Evolutionary conservation across 257 asterid species (phyloP).

Genomic region (Rehmannia glutinosa): DNA sequence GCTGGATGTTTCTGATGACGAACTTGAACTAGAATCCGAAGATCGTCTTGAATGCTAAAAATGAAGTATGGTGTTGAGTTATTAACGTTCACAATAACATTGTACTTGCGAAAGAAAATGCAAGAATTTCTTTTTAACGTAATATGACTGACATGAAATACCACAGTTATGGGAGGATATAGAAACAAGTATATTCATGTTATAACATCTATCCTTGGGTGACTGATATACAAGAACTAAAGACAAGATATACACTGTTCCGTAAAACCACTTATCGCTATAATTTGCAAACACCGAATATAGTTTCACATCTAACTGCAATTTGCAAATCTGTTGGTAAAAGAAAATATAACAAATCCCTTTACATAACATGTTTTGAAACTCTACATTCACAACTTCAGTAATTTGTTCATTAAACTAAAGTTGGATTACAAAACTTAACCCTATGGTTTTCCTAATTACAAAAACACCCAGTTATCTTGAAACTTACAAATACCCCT

Average conservation of each 20-base stretch:
- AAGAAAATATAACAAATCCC: background rate
- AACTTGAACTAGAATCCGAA: constrained; percentile 65
- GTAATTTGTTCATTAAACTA: too few relatives aligned
- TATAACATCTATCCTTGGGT: too few relatives aligned
- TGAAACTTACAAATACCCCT: too few relatives aligned
- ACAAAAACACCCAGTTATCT: too few relatives aligned
- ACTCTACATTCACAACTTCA: background rate
- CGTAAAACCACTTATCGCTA: background rate
- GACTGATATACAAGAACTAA: background rate
- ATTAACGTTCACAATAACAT: background rate
- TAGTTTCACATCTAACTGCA: background rate
- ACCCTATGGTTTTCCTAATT: too few relatives aligned
- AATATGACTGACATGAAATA: background rate
- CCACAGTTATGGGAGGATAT: background rate
- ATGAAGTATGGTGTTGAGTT: background rate
- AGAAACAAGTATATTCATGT: background rate
- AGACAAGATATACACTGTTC: background rate
- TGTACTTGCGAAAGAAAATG: too few relatives aligned
- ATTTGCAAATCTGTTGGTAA: background rate
- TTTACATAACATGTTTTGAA: background rate
- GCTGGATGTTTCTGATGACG: constrained; percentile 65
- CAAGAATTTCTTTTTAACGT: background rate
- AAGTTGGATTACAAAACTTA: too few relatives aligned
- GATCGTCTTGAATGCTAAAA: constrained; percentile 62
- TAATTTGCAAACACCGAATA: background rate